Evolutionary conservation across 1,284 basidiomycete species (phyloP).

Genomic region (Heliocybe sulcata): DNA sequence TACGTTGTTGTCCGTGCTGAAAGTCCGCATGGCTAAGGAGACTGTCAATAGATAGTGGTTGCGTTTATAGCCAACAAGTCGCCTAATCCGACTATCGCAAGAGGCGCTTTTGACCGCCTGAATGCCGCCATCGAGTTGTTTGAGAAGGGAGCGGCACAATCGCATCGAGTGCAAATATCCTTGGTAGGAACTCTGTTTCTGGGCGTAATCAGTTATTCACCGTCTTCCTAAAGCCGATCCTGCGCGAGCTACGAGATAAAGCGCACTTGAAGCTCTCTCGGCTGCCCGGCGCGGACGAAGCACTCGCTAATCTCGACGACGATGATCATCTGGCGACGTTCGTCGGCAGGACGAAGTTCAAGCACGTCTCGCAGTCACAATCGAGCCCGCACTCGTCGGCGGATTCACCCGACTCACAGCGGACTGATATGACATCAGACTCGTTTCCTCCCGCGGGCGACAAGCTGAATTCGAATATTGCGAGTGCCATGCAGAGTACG

Average conservation of each 20-base stretch:
- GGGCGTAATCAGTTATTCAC: background rate
- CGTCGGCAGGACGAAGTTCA: background rate
- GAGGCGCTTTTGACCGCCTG: slow-evolving; percentile 48
- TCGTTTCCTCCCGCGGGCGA: background rate
- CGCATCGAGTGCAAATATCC: slow-evolving; percentile 42
- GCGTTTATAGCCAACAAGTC: slow-evolving; percentile 40
- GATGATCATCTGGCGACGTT: background rate
- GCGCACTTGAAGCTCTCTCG: background rate
- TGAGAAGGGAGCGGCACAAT: slow-evolving; percentile 37
- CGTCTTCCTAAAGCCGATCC: slow-evolving; percentile 33
- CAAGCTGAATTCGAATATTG: background rate
- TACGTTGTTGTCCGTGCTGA: slow-evolving; percentile 18
- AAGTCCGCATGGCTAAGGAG: background rate
- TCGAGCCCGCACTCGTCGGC: background rate
- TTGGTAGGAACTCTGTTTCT: slow-evolving; percentile 26
- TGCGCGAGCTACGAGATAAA: slow-evolving; percentile 38
- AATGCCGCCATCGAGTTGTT: slow-evolving; percentile 50
- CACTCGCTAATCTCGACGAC: background rate
- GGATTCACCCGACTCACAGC: background rate
- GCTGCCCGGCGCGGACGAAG: background rate
- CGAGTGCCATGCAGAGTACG: background rate
- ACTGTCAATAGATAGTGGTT: background rate
- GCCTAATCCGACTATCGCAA: slow-evolving; percentile 52
- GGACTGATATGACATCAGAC: background rate
- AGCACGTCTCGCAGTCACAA: background rate